Evolutionary conservation across 2,329 filamentous ascomycete genomes (phyloP), one percentile per base, ranked within the genome.

Genomic region (Alternaria gansuensis): DNA sequence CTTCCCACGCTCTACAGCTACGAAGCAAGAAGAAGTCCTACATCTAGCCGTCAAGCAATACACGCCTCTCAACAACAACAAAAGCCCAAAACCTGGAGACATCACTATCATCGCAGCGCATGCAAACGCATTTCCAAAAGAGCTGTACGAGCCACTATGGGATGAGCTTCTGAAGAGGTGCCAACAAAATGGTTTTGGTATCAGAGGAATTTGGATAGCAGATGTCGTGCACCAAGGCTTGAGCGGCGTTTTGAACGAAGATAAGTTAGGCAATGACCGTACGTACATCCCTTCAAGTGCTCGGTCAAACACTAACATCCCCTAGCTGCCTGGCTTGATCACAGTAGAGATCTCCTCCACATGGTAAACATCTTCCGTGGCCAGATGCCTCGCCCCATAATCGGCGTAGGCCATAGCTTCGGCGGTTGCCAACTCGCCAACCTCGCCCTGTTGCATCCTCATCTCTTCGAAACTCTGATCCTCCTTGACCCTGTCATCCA

Each of bases 111-210:
- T 98, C 54, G 92, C 86, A 10, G 89, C 90, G 4, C 93, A 97
- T 79, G 94, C 92, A 49, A 97, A 97, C 80, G 94, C 90, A 10
- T 97, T 97, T 67, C 90, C 92, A 10, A 98, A 97, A 90, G 94
- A 98, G 82, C 79, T 97, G 2, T 97, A 97, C 73, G 93, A 97
- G 71, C 91, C 94, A 0, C 81, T 97, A 0, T 97, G 93, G 90
- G 91, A 94, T 59, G 92, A 97, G 51, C 81, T 97, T 2, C 82
- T 90, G 66, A 78, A 82, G 17, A 80, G 82, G 17, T 81, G 88
- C 5, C 83, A 84, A 64, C 74, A 78, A 13, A 80, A 83, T 55
- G 88, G 87, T 17, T 86, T 96, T 68, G 83, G 84, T 2, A 91
- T 98, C 68, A 86, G 92, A 57, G 83, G 86, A 62, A 93, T 98